These are phyloP conservation scores for Cercospora janseana DNA, from an alignment of 2,329 filamentous ascomycete genomes.

Conservation along the genomic window DNA sequence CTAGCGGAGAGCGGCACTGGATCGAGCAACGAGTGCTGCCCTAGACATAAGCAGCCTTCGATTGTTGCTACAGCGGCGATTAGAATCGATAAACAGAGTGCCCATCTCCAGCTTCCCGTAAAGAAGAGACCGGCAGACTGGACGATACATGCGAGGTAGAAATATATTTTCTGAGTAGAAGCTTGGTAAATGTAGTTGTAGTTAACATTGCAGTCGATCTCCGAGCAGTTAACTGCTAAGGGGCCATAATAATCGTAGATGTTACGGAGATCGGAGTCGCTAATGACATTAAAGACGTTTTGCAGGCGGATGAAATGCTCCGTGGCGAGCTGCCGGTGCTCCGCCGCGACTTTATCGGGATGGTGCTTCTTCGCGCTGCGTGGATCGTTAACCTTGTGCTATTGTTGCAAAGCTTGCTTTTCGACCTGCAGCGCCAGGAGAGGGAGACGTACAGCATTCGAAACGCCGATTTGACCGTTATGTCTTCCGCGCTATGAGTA, in stretches of 20 bases:
- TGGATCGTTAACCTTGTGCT: not conserved
- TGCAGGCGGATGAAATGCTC: not conserved
- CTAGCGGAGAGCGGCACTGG: not conserved
- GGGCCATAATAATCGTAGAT: slow-evolving; percentile 1
- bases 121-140: not conserved
- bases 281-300: not conserved
- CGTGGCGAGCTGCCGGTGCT: not conserved
- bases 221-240: not conserved
- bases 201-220: not conserved
- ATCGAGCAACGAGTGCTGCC: not conserved
- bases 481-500: not conserved
- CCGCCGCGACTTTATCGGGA: not conserved
- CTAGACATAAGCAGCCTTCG: not conserved
- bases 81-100: not conserved
- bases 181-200: not conserved
- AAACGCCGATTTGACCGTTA: not conserved
- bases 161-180: not conserved
- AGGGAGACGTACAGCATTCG: not conserved
- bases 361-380: slow-evolving; percentile 1
- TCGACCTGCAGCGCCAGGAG: not conserved
- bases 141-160: not conserved
- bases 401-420: not conserved
- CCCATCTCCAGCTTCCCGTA: not conserved
- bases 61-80: not conserved
- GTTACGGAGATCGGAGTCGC: not conserved